phyloP scores from a whole-genome alignment of 208 protist species.

The Lotmaria passim region DNA sequence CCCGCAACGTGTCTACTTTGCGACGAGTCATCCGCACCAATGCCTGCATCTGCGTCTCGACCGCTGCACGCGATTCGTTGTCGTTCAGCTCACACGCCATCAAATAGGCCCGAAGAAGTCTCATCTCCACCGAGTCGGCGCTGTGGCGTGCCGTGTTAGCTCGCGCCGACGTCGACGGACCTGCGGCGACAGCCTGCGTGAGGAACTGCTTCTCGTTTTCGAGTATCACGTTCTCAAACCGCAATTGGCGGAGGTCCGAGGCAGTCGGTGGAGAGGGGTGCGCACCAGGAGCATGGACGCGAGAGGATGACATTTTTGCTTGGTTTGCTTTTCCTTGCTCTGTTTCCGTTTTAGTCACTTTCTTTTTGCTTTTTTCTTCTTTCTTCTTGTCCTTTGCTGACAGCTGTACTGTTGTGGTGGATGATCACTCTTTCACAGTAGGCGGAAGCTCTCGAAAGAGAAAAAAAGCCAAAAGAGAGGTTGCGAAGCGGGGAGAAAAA shows the following conservation, averaged over 20 bases:
- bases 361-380: not conserved
- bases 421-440: not conserved
- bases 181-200: conserved; percentile 35
- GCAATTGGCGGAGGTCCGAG: conserved; percentile 40
- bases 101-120: conserved; percentile 54
- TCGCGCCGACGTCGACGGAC: conserved; percentile 46
- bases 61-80: conserved; percentile 22
- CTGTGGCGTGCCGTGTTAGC: conserved; percentile 54
- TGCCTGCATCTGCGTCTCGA: conserved; percentile 46
- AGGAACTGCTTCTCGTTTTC: conserved; percentile 54
- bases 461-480: too few relatives aligned
- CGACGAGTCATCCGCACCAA: conserved; percentile 25
- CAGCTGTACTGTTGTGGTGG: too few relatives aligned
- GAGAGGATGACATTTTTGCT: conserved; percentile 2
- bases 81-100: conserved; percentile 44
- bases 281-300: not conserved
- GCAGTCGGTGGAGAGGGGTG: not conserved
- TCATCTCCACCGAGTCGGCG: conserved; percentile 44
- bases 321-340: too few relatives aligned
- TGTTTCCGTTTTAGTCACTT: too few relatives aligned
- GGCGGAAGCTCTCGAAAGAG: not conserved
- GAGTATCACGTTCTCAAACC: conserved; percentile 56
- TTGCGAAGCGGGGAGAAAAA: too few relatives aligned
- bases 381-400: too few relatives aligned
- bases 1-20: conserved; percentile 40